phyloP scores from a whole-genome alignment of 1,139 yeast species.

The Oligophagozyma castellii region DNA sequence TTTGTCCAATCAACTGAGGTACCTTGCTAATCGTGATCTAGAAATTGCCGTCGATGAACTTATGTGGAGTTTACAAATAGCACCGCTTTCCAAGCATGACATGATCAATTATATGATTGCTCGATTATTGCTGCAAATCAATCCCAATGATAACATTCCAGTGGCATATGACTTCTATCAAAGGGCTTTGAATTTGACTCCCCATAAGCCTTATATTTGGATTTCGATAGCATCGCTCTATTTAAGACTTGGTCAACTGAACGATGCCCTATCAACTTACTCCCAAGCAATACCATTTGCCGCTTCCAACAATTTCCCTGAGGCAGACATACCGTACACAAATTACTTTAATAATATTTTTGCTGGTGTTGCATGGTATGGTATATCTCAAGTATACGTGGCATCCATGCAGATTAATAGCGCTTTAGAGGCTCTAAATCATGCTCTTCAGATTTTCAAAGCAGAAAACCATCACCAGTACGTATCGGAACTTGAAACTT shows the following conservation, averaged over 20 bases:
- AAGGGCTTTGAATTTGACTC: slow-evolving; percentile 40
- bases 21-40: neutral
- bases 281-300: slow-evolving; percentile 35
- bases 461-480: slow-evolving; percentile 9
- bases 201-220: slow-evolving; percentile 48
- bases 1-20: neutral
- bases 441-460: slow-evolving; percentile 11
- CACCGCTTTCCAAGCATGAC: neutral
- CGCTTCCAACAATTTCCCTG: slow-evolving; percentile 1
- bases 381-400: slow-evolving; percentile 17
- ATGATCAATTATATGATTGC: neutral
- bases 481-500: slow-evolving; percentile 6
- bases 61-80: neutral
- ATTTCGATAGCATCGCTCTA: slow-evolving; percentile 50
- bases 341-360: slow-evolving; percentile 9
- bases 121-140: neutral
- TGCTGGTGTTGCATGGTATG: slow-evolving; percentile 19
- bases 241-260: slow-evolving; percentile 42
- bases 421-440: slow-evolving; percentile 13
- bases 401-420: slow-evolving; percentile 10
- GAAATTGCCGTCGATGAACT: neutral
- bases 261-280: slow-evolving; percentile 55
- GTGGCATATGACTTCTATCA: slow-evolving; percentile 39
- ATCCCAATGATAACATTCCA: slow-evolving; percentile 5
- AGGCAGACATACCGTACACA: neutral